Evolutionary conservation across 2,329 filamentous ascomycete species (phyloP).

Genomic region (Teratosphaeria destructans): DNA sequence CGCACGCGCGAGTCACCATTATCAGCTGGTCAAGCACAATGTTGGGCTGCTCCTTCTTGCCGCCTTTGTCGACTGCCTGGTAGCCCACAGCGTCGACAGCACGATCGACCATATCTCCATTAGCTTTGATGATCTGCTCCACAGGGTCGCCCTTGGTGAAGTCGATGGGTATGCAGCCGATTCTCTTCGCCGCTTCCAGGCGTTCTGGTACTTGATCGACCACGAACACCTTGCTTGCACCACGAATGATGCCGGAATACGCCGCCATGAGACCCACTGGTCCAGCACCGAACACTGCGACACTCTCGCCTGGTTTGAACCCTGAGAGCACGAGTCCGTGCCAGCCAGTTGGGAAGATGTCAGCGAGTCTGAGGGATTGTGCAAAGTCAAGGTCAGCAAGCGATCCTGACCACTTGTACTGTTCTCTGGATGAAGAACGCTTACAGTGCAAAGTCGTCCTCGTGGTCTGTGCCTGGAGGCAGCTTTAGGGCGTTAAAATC

Average conservation of each 20-base stretch:
- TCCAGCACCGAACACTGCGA: conserved; percentile 51
- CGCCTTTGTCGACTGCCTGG: conserved; percentile 47
- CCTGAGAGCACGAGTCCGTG: conserved; percentile 48
- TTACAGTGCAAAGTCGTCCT: conserved; percentile 47
- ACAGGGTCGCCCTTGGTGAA: conserved; percentile 51
- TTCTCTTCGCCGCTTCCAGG: conserved; percentile 49
- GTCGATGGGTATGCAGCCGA: conserved; percentile 51
- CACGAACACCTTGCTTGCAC: conserved; percentile 51
- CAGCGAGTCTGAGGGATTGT: conserved; percentile 27
- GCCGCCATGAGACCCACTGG: conserved; percentile 58
- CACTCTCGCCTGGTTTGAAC: conserved; percentile 50
- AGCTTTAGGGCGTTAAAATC: conserved; percentile 57
- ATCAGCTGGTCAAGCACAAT: conserved; percentile 56
- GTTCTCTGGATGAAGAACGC: background rate
- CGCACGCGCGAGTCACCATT: conserved; percentile 49
- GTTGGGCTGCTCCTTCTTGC: conserved; percentile 50
- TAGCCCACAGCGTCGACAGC: conserved; percentile 58
- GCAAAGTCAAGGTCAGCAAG: background rate
- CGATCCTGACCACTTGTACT: background rate
- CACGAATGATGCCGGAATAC: conserved; percentile 51
- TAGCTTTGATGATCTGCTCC: conserved; percentile 49
- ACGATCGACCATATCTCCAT: conserved; percentile 52
- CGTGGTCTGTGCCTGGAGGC: conserved; percentile 50
- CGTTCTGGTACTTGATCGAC: conserved; percentile 54
- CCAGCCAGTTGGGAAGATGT: conserved; percentile 46